Base-by-base conservation (phyloP, 1,139 yeast genomes). In the Pneumocystis sp. region DNA sequence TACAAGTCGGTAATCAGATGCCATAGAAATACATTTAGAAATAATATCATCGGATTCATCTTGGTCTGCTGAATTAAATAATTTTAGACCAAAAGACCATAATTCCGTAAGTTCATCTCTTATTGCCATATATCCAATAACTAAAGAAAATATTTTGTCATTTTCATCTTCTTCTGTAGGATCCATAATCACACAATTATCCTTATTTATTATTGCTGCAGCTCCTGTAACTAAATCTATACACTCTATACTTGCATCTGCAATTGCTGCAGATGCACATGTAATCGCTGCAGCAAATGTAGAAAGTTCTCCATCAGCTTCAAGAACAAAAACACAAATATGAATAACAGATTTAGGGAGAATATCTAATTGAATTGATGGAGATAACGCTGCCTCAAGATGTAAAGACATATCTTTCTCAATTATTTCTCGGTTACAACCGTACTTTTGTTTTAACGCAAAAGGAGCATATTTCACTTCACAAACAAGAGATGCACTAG, bases 281-380 rank as follows among this genome's bases (percentile, higher is more conserved):
- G 85, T 85, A 17, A 83, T 76, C 8, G 78, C 76, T 68, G 66
- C 34, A 65, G 63, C 19, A 64, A 67, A 35, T 61, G 66, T 44
- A 61, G 69, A 70, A 59, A 78, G 71, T 67, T 78, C 76, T 63
- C 68, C 63, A 35, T 40, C 17, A 61, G 67, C n/a, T 42, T 86
- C 79, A 25, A 89, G 77, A 1, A 89, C 78, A 61, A 87, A 83
- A n/a, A 91, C 79, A 70, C 85, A 86, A 34, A 93, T 80, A 72
- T 86, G 95, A 65, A 93, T 88, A 34, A 91, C 84, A 10, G 96
- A 87, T 74, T 93, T 93, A 5, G 97, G 97, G 73, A 91, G 91
- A 68, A 85, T 83, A 21, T 83, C 83, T 63, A 89, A 78, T 60
- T 87, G 75, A 3, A 93, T 81, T 1, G 86, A 77, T 12, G 89